Percentiles rank a stretch among this genome's conserved stretches.
phyloP scores from a whole-genome alignment of 768 basidiomycete genomes.

The Hysterangium stoloniferum region DNA sequence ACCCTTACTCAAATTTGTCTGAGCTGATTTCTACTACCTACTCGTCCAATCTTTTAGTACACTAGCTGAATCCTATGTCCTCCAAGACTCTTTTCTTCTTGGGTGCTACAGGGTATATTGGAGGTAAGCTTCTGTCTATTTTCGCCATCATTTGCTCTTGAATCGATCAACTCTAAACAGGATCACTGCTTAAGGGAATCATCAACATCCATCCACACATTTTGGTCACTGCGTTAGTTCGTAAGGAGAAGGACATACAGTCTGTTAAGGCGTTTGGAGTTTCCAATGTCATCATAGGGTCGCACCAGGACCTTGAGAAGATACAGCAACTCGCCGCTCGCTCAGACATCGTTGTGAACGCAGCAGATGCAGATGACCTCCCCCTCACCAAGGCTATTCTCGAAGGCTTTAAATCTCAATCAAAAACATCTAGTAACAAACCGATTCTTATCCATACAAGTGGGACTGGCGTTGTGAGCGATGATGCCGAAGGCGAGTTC shows the following conservation, averaged over 20 bases:
- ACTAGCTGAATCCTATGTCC: not conserved
- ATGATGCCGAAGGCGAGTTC: slow-evolving; percentile 15
- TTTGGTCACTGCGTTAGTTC: slow-evolving; percentile 7
- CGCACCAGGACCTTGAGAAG: slow-evolving; percentile 6
- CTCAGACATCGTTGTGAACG: slow-evolving; percentile 19
- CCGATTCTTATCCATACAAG: slow-evolving; percentile 23
- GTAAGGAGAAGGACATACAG: not conserved
- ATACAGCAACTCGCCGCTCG: slow-evolving; percentile 1
- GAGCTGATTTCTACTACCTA: not conserved
- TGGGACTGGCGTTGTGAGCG: slow-evolving; percentile 14
- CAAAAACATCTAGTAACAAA: slow-evolving; percentile 4
- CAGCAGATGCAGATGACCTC: slow-evolving; percentile 21
- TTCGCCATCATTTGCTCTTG: not conserved
- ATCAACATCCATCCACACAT: slow-evolving; percentile 1
- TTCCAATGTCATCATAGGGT: not conserved
- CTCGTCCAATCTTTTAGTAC: not conserved
- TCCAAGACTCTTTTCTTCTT: not conserved
- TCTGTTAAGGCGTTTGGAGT: not conserved
- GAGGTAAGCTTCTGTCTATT: not conserved
- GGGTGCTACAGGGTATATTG: slow-evolving; percentile 12
- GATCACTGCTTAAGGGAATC: not conserved
- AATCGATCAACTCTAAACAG: not conserved
- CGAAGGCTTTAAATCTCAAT: slow-evolving; percentile 14
- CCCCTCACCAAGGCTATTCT: slow-evolving; percentile 18
- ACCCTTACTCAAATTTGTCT: not conserved